Evolutionary conservation across 2,329 filamentous ascomycete genomes (phyloP).

Genomic region (Colletotrichum theobromicola): DNA sequence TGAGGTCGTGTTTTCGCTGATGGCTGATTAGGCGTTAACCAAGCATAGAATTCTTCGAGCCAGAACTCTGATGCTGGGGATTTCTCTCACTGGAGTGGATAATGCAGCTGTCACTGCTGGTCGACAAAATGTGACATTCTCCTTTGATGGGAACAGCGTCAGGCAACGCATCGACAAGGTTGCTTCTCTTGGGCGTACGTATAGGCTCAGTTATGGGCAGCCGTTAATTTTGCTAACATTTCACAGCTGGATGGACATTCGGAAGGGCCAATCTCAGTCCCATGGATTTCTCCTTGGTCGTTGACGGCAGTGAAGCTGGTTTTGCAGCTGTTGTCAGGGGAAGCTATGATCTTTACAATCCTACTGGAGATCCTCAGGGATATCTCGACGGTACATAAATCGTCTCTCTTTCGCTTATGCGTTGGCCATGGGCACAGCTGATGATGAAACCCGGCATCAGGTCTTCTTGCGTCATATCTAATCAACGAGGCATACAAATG

Average conservation of each 20-base stretch:
- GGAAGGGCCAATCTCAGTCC: neutral
- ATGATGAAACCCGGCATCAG: neutral
- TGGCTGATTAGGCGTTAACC: fast-evolving
- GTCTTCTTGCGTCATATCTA: slow-evolving; percentile 1
- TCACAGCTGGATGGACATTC: neutral
- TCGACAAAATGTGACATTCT: neutral
- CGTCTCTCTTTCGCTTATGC: too few relatives aligned
- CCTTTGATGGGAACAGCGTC: neutral
- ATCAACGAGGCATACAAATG: slow-evolving; percentile 9
- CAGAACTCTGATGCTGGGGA: neutral
- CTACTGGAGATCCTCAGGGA: neutral
- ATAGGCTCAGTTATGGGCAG: fast-evolving
- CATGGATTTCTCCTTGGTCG: slow-evolving; percentile 12
- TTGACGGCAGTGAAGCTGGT: neutral
- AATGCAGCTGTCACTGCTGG: neutral
- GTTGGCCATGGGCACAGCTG: neutral
- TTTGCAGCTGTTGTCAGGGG: slow-evolving; percentile 5
- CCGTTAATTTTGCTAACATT: neutral
- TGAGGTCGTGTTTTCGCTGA: neutral
- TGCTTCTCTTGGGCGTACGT: neutral
- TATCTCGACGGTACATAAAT: neutral
- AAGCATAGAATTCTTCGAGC: neutral
- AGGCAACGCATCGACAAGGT: neutral
- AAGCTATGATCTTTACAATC: neutral
- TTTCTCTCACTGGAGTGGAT: neutral